phyloP scores from a whole-genome alignment of 2,329 filamentous ascomycete genomes.

The Botryosphaeria dothidea region DNA sequence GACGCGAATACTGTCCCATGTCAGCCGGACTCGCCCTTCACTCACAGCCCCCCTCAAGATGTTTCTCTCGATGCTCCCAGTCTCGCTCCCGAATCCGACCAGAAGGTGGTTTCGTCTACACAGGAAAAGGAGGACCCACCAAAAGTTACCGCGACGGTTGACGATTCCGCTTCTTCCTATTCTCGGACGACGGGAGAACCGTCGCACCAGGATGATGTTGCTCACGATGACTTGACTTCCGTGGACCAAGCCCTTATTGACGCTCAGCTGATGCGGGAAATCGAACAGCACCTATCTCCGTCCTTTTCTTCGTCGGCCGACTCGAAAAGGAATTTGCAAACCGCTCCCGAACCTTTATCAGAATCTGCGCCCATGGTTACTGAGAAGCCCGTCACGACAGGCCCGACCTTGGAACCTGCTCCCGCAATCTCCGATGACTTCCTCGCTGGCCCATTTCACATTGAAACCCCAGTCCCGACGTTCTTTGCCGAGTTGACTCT shows the following conservation, averaged over 20 bases:
- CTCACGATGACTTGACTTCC: neutral
- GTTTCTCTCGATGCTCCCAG: neutral
- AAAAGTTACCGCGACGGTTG: too few relatives aligned
- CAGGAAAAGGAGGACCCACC: too few relatives aligned
- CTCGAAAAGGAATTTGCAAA: too few relatives aligned
- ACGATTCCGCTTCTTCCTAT: too few relatives aligned
- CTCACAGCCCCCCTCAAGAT: neutral
- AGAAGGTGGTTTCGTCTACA: too few relatives aligned
- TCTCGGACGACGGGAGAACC: too few relatives aligned
- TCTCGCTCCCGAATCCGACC: neutral
- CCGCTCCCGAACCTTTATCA: too few relatives aligned
- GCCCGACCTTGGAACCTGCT: too few relatives aligned
- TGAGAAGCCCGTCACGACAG: neutral
- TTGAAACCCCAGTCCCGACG: neutral
- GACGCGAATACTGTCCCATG: neutral
- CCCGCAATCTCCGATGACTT: neutral
- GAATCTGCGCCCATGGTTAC: neutral
- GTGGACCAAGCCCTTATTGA: neutral
- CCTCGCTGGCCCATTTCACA: neutral
- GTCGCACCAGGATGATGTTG: neutral
- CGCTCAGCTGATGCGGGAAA: neutral
- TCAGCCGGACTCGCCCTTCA: neutral
- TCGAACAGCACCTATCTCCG: neutral
- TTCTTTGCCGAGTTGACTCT: neutral
- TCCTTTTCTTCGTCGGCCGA: neutral